phyloP scores from a whole-genome alignment of 768 basidiomycete genomes.

The Tubosaeta sp. region DNA sequence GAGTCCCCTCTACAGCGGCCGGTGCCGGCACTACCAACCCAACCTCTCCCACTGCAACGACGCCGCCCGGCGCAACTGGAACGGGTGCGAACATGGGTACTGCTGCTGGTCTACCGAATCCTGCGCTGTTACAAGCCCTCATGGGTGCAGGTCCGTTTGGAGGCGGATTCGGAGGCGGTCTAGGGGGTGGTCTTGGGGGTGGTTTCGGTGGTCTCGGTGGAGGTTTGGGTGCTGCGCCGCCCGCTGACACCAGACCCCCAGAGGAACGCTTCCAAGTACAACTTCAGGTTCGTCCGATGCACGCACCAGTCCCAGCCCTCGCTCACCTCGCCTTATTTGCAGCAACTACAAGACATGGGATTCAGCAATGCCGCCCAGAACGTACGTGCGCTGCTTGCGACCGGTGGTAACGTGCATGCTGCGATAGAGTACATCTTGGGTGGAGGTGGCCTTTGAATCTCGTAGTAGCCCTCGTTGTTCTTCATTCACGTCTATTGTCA shows the following conservation, averaged over 20 bases:
- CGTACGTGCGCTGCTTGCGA: constrained; percentile 82
- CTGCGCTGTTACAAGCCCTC: constrained; percentile 38
- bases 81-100: constrained; percentile 15
- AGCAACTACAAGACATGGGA: constrained; percentile 96
- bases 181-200: constrained; percentile 25
- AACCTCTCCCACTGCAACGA: constrained; percentile 13
- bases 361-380: constrained; percentile 89
- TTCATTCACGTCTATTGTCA: neutral
- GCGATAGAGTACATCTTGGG: constrained; percentile 91
- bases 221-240: constrained; percentile 29
- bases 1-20: constrained; percentile 38
- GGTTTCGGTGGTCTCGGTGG: constrained; percentile 25
- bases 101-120: constrained; percentile 31
- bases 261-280: constrained; percentile 93
- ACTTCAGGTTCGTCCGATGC: constrained; percentile 49
- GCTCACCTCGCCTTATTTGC: neutral
- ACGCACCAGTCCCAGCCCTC: neutral
- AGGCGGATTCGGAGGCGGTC: constrained; percentile 6
- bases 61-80: constrained; percentile 19
- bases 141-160: constrained; percentile 5
- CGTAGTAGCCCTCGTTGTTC: neutral
- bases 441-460: constrained; percentile 53
- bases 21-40: constrained; percentile 20
- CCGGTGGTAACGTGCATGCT: constrained; percentile 87
- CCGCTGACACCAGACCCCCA: constrained; percentile 68